Conservation (phyloP, 345 rosid genomes). For the Syzygium aromaticum region DNA sequence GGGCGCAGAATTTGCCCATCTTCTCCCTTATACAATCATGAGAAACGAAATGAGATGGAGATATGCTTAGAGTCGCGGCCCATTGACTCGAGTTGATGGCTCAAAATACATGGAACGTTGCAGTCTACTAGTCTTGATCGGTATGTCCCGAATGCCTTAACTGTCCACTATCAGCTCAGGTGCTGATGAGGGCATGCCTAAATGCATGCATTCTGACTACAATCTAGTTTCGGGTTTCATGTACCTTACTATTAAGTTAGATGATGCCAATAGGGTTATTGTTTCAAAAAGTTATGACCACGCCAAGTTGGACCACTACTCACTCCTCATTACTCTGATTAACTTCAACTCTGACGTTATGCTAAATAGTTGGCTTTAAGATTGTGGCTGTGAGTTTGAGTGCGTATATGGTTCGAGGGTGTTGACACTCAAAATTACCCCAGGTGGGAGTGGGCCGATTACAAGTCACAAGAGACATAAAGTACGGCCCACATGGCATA, state of each 20-base stretch:
- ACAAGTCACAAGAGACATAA: too few relatives aligned
- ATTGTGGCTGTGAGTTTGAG: neutral
- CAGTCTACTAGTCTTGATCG: neutral
- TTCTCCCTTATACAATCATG: conserved; percentile 24
- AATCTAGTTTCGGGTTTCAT: neutral
- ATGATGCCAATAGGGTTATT: neutral
- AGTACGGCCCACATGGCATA: too few relatives aligned
- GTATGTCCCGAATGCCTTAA: neutral
- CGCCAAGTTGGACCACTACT: neutral
- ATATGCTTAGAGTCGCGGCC: neutral
- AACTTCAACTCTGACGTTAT: neutral
- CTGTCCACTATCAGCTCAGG: neutral
- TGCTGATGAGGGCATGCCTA: neutral
- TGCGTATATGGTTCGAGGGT: neutral
- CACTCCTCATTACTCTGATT: neutral
- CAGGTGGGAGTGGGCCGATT: too few relatives aligned
- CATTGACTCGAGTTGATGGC: too few relatives aligned
- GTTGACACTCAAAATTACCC: too few relatives aligned
- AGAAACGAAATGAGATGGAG: neutral
- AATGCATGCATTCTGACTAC: neutral
- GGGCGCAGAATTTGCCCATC: conserved; percentile 39
- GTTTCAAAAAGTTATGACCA: neutral
- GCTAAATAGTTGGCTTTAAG: neutral
- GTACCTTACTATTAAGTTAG: neutral
- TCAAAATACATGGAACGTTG: neutral